Base-by-base conservation (phyloP, 495 filamentous ascomycete genomes). In the Aspergillus baeticus region DNA sequence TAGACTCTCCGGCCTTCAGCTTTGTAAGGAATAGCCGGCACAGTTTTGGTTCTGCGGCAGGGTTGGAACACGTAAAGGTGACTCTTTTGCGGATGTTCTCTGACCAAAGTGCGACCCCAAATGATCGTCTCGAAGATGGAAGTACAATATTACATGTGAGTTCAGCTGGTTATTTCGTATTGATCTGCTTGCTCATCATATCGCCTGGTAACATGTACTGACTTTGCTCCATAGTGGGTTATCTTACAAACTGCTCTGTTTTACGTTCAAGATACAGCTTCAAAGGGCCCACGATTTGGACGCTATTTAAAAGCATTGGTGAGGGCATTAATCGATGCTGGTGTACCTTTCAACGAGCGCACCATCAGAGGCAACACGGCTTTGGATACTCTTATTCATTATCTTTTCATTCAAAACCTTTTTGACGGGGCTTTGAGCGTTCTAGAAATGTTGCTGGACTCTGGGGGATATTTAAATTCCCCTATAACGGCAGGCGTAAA, bases 61-160 rank as follows among this genome's bases (percentile, higher is more conserved):
- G 22, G 3, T 5, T 37, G 10, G 33, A 23, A 7, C 6, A 18
- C 5, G n/a, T 38, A 13, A 33, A 33, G 36, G 22, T 21, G n/a
- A 5, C 21, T n/a, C 17, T 51, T 21, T 20, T 21, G 3, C n/a
- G 36, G 18, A 14, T 51, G 33, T 51, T 51, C 31, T 13, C 3
- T 3, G 47, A 15, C 4, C 10, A 21, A 14, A 51, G 23, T 5
- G 47, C 47, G 2, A 23, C 47, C 6, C 47, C 47, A 26, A 37
- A 10, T 6, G 47, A 51, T 33, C 11, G 22, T 5, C 47, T 51
- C 4, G 22, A 6, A 11, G 47, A 51, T 22, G 47, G 47, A 3
- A 51, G 34, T 15, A 51, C 47, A 13, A 13, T 51, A 15, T 20
- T 51, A 6, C 47, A 51, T 51, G 47, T 51, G 22, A 51, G 47